Base-by-base conservation (phyloP, 371 early-diverging fungal species). In the Syncephalastrum contaminatum region DNA sequence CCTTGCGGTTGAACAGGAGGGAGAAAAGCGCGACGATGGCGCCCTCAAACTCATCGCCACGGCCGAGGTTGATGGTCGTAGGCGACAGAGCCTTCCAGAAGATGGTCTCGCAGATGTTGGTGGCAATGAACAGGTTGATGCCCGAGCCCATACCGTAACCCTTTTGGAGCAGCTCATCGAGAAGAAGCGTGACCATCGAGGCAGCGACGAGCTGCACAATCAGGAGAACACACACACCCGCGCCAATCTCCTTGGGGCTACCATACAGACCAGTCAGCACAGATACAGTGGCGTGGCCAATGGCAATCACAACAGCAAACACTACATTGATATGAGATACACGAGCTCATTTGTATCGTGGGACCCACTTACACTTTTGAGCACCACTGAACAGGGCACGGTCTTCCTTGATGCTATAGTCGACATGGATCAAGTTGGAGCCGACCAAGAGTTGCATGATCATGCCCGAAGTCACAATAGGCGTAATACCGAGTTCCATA, bases 61-160 rank as follows among this genome's bases (percentile, higher is more conserved):
- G 89, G 57, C 98, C 98, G 51, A 96, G 96, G 75, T 95, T 97
- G 81, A 91, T 87, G 24, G 98, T 98, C 49, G 93, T 93, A 47
- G 99, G 99, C 58, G 93, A 92, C 67, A 99, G 88, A 12, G 97
- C 94, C 80, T 99, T 95, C 99, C 99, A 99, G 67, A 99, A 87
- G 64, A 99, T 96, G 61, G 85, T 96, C 82, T 99, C 99, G 76
- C 99, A 99, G 63, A 99, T 95, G 80, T 99, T 99, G 64, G 99
- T 95, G 53, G 99, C 99, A 80, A 99, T 98, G 72, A 99, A 99
- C 64, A 99, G 84, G 62, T 97, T 97, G 69, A 99, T 98, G 62
- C 99, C 99, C 27, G 99, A 99, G 27, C 99, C 99, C 54, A 99
- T 83, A 64, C 99, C 99, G 68, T 99, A 99, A 14, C 99, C 99